These are phyloP conservation scores for Daldinia concentrica DNA, from an alignment of 495 filamentous ascomycete genomes.

Conservation along the genomic window DNA sequence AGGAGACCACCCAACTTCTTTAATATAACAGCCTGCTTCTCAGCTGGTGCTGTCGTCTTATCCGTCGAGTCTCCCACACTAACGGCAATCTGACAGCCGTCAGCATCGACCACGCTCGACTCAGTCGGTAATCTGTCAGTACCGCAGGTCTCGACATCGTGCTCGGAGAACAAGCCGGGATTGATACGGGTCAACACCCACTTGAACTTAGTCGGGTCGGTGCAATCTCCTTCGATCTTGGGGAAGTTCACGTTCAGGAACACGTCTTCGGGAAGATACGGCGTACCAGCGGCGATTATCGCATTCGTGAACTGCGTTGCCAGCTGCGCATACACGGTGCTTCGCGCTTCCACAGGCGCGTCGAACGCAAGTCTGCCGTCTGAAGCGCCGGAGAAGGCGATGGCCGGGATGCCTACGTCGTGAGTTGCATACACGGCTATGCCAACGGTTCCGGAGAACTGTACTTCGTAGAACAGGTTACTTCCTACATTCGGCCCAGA, in stretches of 20 bases:
- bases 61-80: conserved; percentile 67
- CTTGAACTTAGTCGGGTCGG: conserved; percentile 58
- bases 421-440: conserved; percentile 66
- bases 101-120: conserved; percentile 54
- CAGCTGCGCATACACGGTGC: conserved; percentile 67
- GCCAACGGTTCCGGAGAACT: conserved; percentile 70
- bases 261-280: conserved; percentile 65
- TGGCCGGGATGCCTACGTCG: conserved; percentile 63
- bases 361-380: conserved; percentile 63
- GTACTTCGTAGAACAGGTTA: conserved; percentile 63
- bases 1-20: conserved; percentile 63
- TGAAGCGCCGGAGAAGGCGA: conserved; percentile 69
- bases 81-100: conserved; percentile 68
- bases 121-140: conserved; percentile 66
- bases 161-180: conserved; percentile 57
- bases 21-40: conserved; percentile 64
- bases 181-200: conserved; percentile 71
- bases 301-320: conserved; percentile 64
- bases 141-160: conserved; percentile 67
- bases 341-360: conserved; percentile 57
- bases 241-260: conserved; percentile 77
- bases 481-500: conserved; percentile 71
- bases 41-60: conserved; percentile 66
- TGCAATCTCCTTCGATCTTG: conserved; percentile 58
- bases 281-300: conserved; percentile 62